Evolutionary conservation across 2,329 filamentous ascomycete genomes (phyloP), one percentile per base, ranked within the genome.

Genomic region (Diaporthe longicolla): DNA sequence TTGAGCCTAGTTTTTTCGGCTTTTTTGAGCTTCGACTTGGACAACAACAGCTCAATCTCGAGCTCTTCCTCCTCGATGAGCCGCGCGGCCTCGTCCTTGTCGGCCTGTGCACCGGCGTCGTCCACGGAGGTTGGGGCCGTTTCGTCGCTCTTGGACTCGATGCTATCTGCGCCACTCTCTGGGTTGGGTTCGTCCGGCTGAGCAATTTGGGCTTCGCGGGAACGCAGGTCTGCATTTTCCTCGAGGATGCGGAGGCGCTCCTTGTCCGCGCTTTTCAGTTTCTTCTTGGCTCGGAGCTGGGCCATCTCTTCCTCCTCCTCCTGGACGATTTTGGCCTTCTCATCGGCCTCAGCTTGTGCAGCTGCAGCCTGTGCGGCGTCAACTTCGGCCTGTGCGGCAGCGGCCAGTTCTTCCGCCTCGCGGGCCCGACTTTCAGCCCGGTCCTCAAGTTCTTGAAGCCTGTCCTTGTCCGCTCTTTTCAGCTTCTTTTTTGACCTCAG

Each of bases 321-420:
- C 29, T 71, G 68, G 32, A 59, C 40, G 19, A 72, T 54, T 8
- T 48, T 19, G 24, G 72, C 72, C 61, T 76, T 77, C 72, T 77
- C 74, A 26, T 78, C 75, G 26, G 61, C 76, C 73, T 79, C 78
- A 48, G 75, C 76, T 73, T 75, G 72, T 19, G 68, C 58, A 19
- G 79, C 80, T 74, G 77, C 78, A 50, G 77, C 50, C 35, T 74
- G 68, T 1, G 37, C 72, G 43, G 58, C 45, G 9, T 52, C 73
- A 2, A 24, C 58, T 4, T 52, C 66, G 5, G 65, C 65, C 19
- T 63, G 55, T 26, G 61, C 72, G 4, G 61, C 54, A 5, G 69
- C 69, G 43, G 69, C 69, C 10, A 32, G 21, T 55, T 54, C 35
- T 26, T 63, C 65, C 26, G 72, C 72, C 35, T 71, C 66, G 65